phyloP scores from a whole-genome alignment of 768 basidiomycete species.

The Termitomyces sp. region DNA sequence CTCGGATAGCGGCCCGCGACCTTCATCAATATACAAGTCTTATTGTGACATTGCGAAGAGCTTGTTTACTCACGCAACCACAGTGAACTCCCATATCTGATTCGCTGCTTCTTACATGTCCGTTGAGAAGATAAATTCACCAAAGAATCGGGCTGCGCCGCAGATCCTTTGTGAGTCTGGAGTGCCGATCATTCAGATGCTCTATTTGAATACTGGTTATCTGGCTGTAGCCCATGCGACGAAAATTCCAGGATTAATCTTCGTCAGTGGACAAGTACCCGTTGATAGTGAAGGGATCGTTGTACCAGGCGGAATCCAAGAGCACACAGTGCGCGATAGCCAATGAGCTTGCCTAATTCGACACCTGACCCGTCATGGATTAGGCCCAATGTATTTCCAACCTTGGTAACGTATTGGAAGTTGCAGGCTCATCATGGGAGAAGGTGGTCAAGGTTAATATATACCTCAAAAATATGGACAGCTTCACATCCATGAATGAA shows the following conservation, averaged over 20 bases:
- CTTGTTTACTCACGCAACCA: not conserved
- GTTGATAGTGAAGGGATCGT: slow-evolving; percentile 43
- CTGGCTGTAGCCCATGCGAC: slow-evolving; percentile 46
- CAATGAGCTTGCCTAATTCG: not conserved
- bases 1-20: slow-evolving; percentile 4
- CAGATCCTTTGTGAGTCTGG: slow-evolving; percentile 46
- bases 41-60: not conserved
- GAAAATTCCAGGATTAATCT: slow-evolving; percentile 56
- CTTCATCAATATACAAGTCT: not conserved
- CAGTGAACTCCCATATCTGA: not conserved
- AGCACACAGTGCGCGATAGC: slow-evolving; percentile 46
- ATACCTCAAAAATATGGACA: slow-evolving; percentile 58
- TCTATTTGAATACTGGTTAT: slow-evolving; percentile 1
- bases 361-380: not conserved
- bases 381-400: slow-evolving; percentile 58
- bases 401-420: slow-evolving; percentile 48
- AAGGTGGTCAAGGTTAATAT: slow-evolving; percentile 57
- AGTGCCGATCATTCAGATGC: slow-evolving; percentile 3
- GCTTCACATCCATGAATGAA: slow-evolving; percentile 56
- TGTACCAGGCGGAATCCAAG: slow-evolving; percentile 55
- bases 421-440: slow-evolving; percentile 58
- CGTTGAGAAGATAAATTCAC: slow-evolving; percentile 54
- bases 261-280: slow-evolving; percentile 60
- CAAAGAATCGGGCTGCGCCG: slow-evolving; percentile 39
- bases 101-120: slow-evolving; percentile 27